phyloP scores from a whole-genome alignment of 176 grass and related monocot genomes.

The Zizania latifolia region DNA sequence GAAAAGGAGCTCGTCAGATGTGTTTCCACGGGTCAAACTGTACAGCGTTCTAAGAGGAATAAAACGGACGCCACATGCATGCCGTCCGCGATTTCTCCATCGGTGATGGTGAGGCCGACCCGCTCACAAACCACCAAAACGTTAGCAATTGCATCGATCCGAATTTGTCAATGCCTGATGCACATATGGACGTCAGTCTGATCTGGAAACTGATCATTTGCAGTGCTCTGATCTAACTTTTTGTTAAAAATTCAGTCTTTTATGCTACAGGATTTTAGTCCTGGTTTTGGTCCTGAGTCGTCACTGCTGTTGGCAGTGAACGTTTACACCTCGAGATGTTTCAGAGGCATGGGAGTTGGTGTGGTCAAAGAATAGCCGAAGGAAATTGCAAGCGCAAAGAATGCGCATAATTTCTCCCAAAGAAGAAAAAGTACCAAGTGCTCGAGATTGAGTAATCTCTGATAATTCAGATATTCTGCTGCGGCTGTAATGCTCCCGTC shows the following conservation, averaged over 20 bases:
- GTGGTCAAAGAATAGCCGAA: conserved; percentile 21
- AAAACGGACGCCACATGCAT: not conserved
- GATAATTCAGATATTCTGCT: not conserved
- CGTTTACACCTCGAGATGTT: not conserved
- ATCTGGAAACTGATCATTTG: not conserved
- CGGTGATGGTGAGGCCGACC: not conserved
- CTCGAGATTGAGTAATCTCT: conserved; percentile 1
- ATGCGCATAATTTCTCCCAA: not conserved
- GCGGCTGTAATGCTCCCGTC: not conserved
- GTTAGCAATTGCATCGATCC: not conserved
- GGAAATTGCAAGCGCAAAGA: not conserved
- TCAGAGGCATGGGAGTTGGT: not conserved
- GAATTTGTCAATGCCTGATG: conserved; percentile 24
- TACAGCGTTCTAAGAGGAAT: not conserved
- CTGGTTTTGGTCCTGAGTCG: not conserved
- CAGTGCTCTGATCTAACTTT: not conserved
- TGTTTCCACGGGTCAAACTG: conserved; percentile 6
- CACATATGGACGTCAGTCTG: not conserved
- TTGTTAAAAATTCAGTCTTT: not conserved
- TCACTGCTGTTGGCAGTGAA: not conserved
- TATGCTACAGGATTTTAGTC: not conserved
- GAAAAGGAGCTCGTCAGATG: not conserved
- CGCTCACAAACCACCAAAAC: conserved; percentile 4
- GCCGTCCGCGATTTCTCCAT: not conserved
- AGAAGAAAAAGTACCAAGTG: not conserved